Base-by-base conservation (phyloP, 768 basidiomycete genomes). In the Amanita fuliginea region DNA sequence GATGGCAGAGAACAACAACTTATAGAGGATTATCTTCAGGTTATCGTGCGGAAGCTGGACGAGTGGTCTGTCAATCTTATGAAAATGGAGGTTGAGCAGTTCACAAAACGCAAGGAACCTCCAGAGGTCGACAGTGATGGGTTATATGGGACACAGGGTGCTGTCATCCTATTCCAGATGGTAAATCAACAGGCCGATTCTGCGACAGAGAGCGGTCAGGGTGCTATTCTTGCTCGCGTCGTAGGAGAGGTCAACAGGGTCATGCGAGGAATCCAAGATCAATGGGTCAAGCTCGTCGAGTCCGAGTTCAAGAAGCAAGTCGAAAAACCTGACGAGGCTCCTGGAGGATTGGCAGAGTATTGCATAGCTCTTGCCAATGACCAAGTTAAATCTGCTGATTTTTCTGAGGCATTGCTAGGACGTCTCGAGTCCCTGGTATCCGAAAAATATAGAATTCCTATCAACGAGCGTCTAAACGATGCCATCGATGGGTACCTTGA, bases 401-500 rank as follows among this genome's bases (percentile, higher is more conserved):
- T 85, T 59, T 81, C 86, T 14, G 96, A 98, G 67, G 78, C 84
- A 2, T 74, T 98, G 2, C 78, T 88, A 19, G 80, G 74, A 8
- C 82, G 95, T 24, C 68, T 98, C 21, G 95, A 98, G 66, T 81
- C 86, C 1, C 78, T 97, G 42, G 94, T 98, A 4, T 91, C 87
- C 7, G 84, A 87, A 60, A 98, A 97, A 67, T 98, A 98, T 64
- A 74, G 84, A 39, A 73, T 69, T 11, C 73, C 78, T 4, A 95
- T 98, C 59, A 82, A 78, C 56, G 90, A 92, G 59, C 77, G 81
- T 39, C 71, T 98, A 46, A 97, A 96, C 69, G 87, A 95, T 55
- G 93, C 94, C 30, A 97, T 98, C 56, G 95, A 99, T 62, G 96
- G 96, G 3, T 98, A 94, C 65, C 78, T 98, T 54, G 96, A 99